phyloP scores from a whole-genome alignment of 2,329 filamentous ascomycete genomes.

The Alternaria gaisen region DNA sequence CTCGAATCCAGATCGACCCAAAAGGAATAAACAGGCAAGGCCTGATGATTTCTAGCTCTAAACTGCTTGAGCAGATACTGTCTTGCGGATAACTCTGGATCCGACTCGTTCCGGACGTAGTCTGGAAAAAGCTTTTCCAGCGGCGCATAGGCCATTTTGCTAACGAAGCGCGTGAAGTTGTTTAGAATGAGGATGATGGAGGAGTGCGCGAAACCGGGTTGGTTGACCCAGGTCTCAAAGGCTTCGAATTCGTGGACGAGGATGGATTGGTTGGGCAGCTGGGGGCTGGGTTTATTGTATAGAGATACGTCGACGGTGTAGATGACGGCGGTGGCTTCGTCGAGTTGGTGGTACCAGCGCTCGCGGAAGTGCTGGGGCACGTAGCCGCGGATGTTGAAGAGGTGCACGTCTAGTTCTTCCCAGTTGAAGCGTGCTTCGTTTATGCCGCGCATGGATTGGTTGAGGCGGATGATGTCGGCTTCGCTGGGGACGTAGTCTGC shows the following conservation, averaged over 20 bases:
- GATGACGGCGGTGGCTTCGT: slow-evolving; percentile 43
- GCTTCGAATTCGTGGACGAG: slow-evolving; percentile 42
- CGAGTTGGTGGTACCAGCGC: slow-evolving; percentile 50
- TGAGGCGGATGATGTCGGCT: slow-evolving; percentile 47
- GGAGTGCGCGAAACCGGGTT: slow-evolving; percentile 37
- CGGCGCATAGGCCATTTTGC: slow-evolving; percentile 43
- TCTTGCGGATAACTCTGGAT: slow-evolving; percentile 40
- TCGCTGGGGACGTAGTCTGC: slow-evolving; percentile 44
- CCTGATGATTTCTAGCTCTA: slow-evolving; percentile 43
- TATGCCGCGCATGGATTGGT: slow-evolving; percentile 40
- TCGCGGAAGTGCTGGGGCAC: slow-evolving; percentile 44
- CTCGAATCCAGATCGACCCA: slow-evolving; percentile 50
- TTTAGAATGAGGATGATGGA: slow-evolving; percentile 47
- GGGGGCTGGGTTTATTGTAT: slow-evolving; percentile 44
- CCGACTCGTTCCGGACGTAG: slow-evolving; percentile 25
- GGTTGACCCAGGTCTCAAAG: slow-evolving; percentile 45
- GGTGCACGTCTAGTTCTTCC: slow-evolving; percentile 47
- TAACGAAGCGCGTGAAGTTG: slow-evolving; percentile 47
- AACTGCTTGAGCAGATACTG: slow-evolving; percentile 45
- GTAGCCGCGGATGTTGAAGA: slow-evolving; percentile 48
- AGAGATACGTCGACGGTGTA: slow-evolving; percentile 46
- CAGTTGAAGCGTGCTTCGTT: slow-evolving; percentile 49
- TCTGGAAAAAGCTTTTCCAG: slow-evolving; percentile 44
- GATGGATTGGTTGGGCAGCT: slow-evolving; percentile 37
- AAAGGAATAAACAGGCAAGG: slow-evolving; percentile 45